These are phyloP conservation scores for Sphaceloma murrayae DNA, from an alignment of 2,329 filamentous ascomycete species.

Conservation along the genomic window DNA sequence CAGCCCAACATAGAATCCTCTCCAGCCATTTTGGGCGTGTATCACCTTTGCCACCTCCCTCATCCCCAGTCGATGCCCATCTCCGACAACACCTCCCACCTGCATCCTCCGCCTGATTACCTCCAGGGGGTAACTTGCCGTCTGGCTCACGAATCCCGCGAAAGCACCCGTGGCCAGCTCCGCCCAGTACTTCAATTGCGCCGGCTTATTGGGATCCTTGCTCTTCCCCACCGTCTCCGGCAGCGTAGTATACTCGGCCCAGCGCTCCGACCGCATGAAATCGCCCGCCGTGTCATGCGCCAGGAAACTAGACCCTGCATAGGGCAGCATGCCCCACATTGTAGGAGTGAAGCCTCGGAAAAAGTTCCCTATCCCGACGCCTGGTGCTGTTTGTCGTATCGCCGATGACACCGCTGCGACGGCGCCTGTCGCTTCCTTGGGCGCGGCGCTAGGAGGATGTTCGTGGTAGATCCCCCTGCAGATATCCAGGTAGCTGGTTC, in stretches of 20 bases:
- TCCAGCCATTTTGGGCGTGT: conserved; percentile 61
- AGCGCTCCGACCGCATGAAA: conserved; percentile 57
- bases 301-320: conserved; percentile 90
- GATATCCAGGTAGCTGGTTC: conserved; percentile 63
- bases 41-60: conserved; percentile 69
- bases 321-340: conserved; percentile 88
- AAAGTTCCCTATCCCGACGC: conserved; percentile 72
- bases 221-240: conserved; percentile 37
- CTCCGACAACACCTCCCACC: conserved; percentile 86
- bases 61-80: conserved; percentile 70
- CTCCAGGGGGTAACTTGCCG: conserved; percentile 85
- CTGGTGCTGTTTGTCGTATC: conserved; percentile 48
- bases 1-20: conserved; percentile 85
- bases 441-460: conserved; percentile 34
- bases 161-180: conserved; percentile 76
- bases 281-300: conserved; percentile 89
- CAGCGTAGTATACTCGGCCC: conserved; percentile 67
- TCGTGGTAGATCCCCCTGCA: conserved; percentile 83
- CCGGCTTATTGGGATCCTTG: conserved; percentile 46
- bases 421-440: conserved; percentile 31
- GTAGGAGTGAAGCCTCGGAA: conserved; percentile 91
- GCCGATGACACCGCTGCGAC: conserved; percentile 35
- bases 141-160: conserved; percentile 83
- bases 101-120: conserved; percentile 91
- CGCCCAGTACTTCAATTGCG: conserved; percentile 72